Evolutionary conservation across 2,329 filamentous ascomycete species (phyloP).

Genomic region (Teratosphaeria zuluensis): DNA sequence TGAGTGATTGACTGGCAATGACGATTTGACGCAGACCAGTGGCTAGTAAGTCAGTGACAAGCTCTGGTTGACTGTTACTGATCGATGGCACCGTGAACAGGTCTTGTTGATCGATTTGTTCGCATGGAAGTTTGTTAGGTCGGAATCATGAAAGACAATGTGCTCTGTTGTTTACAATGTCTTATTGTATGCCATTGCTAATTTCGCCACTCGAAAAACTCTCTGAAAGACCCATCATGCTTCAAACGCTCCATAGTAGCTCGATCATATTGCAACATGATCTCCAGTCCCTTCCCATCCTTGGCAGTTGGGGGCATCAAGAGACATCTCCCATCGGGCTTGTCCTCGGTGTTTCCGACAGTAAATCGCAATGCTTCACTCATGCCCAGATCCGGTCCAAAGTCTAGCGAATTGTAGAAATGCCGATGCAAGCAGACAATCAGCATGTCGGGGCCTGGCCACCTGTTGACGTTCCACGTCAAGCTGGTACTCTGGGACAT

Average conservation of each 20-base stretch:
- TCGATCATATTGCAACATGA: neutral
- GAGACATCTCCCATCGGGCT: constrained; percentile 5
- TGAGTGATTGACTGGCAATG: no score
- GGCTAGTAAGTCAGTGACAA: no score
- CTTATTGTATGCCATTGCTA: neutral
- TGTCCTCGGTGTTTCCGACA: constrained; percentile 3
- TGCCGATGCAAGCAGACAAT: constrained; percentile 2
- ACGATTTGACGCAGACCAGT: no score
- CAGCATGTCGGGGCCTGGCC: constrained; percentile 7
- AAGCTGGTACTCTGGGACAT: constrained; percentile 5
- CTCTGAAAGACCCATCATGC: neutral
- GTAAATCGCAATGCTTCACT: constrained; percentile 2
- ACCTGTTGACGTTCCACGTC: constrained; percentile 8
- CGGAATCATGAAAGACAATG: no score
- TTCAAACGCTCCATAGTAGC: neutral
- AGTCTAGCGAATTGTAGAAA: constrained; percentile 2
- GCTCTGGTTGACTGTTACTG: no score
- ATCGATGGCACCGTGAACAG: no score
- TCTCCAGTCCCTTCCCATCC: constrained; percentile 4
- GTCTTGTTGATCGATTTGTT: no score
- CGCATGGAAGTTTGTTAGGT: no score
- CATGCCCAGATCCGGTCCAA: constrained; percentile 3
- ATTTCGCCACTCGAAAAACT: constrained; percentile 4
- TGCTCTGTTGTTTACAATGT: no score
- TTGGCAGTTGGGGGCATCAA: constrained; percentile 1